phyloP scores from a whole-genome alignment of 1,284 basidiomycete genomes.

The Pseudozyma hubeiensis region DNA sequence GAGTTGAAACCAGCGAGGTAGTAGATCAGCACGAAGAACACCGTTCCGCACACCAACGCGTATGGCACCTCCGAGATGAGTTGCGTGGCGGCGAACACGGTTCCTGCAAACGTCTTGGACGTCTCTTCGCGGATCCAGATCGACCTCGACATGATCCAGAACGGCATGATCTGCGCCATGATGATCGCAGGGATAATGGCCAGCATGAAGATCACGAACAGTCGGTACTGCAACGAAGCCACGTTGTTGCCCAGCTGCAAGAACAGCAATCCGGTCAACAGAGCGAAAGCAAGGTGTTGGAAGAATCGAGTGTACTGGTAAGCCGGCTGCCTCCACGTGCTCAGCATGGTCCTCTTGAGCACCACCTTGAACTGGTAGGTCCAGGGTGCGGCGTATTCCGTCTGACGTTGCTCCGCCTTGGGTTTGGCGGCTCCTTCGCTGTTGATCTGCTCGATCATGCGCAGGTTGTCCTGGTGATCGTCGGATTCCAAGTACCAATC shows the following conservation, averaged over 20 bases:
- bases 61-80: slow-evolving; percentile 76
- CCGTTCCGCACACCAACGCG: slow-evolving; percentile 71
- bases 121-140: slow-evolving; percentile 63
- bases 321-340: slow-evolving; percentile 68
- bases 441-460: slow-evolving; percentile 71
- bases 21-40: slow-evolving; percentile 61
- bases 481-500: slow-evolving; percentile 69
- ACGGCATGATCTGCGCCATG: slow-evolving; percentile 84
- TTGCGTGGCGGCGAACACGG: slow-evolving; percentile 68
- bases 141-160: slow-evolving; percentile 80
- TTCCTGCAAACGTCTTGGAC: slow-evolving; percentile 57
- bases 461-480: slow-evolving; percentile 66
- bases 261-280: slow-evolving; percentile 86
- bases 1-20: slow-evolving; percentile 76
- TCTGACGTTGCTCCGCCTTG: slow-evolving; percentile 62
- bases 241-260: slow-evolving; percentile 78
- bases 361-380: slow-evolving; percentile 82
- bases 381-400: slow-evolving; percentile 76
- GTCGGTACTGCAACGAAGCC: slow-evolving; percentile 83
- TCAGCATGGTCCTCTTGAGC: slow-evolving; percentile 77
- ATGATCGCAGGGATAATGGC: slow-evolving; percentile 80
- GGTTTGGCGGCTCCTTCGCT: slow-evolving; percentile 69
- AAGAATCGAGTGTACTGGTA: slow-evolving; percentile 78
- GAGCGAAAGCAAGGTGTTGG: slow-evolving; percentile 73
- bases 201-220: slow-evolving; percentile 75